Evolutionary conservation across 805 yeast genomes (phyloP).

Genomic region (Kazachstania taianensis): DNA sequence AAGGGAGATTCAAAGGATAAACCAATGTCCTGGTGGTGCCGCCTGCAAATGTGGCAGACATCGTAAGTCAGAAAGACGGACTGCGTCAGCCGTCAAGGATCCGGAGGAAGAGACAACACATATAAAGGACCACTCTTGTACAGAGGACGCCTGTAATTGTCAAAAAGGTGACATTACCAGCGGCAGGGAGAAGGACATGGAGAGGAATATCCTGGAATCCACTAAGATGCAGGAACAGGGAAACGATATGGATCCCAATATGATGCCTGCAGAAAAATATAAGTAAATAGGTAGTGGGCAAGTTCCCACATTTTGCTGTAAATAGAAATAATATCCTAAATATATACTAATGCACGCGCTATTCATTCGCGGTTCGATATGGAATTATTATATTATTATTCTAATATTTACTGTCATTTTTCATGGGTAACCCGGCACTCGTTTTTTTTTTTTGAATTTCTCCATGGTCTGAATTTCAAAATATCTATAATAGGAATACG

Average conservation of each 20-base stretch:
- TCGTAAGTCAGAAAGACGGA: not conserved
- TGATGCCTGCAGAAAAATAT: slow-evolving; percentile 21
- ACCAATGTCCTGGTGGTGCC: slow-evolving; percentile 22
- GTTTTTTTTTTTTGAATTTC: too few species aligned
- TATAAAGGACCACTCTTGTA: not conserved
- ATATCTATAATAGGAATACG: too few species aligned
- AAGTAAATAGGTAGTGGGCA: too few species aligned
- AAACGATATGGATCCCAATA: slow-evolving; percentile 25
- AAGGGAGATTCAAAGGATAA: slow-evolving; percentile 19
- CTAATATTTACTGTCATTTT: too few species aligned
- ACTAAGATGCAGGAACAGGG: slow-evolving; percentile 23
- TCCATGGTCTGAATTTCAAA: too few species aligned
- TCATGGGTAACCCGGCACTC: too few species aligned
- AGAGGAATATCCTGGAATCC: slow-evolving; percentile 17
- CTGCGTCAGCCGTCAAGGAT: not conserved
- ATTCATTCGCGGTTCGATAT: too few species aligned
- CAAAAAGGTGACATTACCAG: slow-evolving; percentile 9
- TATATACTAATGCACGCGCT: too few species aligned
- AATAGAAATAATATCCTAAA: too few species aligned
- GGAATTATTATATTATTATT: too few species aligned
- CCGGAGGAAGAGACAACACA: too few species aligned
- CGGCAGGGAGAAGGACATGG: slow-evolving; percentile 16
- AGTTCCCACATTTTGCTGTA: too few species aligned
- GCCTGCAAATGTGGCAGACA: slow-evolving; percentile 25
- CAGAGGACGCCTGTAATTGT: slow-evolving; percentile 4